Evolutionary conservation across 139 green algal species (phyloP), one percentile per base, ranked within the genome.

Genomic region (Choricystis sp.): DNA sequence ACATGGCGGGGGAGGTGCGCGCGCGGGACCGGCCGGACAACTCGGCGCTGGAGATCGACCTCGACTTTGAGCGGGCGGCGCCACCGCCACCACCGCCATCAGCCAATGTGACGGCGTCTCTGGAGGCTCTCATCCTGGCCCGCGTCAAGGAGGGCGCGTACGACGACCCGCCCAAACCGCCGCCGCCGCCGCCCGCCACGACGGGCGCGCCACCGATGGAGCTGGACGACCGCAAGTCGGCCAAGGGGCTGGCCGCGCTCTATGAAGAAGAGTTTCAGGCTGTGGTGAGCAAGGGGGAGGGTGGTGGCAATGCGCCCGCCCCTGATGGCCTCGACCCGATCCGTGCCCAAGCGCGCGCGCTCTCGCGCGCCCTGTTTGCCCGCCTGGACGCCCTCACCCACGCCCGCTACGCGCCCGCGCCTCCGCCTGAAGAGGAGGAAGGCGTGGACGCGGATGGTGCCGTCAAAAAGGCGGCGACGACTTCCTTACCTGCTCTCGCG

Each of bases 361-460:
- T 95, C 65, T 85, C 90, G 71, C 81, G 81, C 67, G 71, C 72
- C 31, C 74, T 95, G 19, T 87, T 74, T 14, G 67, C 28, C 30
- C 86, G 87, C 69, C 83, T 96, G 59, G 89, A 96, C 61, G 86
- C 89, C 2, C 78, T 96, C 59, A 75, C 72, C 1, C 83, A 88
- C 78, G 94, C 92, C 76, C 74, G 85, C 64, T 95, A 83, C 56
- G 74, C 88, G 24, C 87, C 89, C 22, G 88, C 88, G 70, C 89
- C 85, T 1, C 78, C 90, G 26, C 65, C 89, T 22, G 79, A 87
- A 69, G 82, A 89, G 26, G 40, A 52, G 9, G 40, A 52, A 16
- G 40, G 9, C 16, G 40, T 21, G 9, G 9, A 21, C 9, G 40
- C 9, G 16, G 40, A 9, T 9, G 40, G 9, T 9, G 40, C 40